Percentiles rank a stretch among this genome's conserved stretches.
These are phyloP conservation scores for Candida ortonii DNA, from an alignment of 805 yeast genomes.

Conservation along the genomic window DNA sequence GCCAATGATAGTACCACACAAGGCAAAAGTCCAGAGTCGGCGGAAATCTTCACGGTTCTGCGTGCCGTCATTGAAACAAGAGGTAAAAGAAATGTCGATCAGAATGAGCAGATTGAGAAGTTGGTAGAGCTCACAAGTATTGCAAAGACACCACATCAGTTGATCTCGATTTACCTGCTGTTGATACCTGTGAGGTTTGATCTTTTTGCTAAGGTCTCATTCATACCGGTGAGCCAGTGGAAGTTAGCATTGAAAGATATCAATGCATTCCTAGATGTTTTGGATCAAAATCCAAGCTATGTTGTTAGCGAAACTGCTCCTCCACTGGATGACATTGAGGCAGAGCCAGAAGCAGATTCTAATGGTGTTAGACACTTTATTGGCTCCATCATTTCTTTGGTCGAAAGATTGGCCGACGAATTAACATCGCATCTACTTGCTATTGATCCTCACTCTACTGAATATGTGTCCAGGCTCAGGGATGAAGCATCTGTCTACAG, in stretches of 20 bases:
- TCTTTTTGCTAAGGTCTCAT: constrained; percentile 59
- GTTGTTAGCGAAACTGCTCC: constrained; percentile 75
- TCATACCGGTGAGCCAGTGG: constrained; percentile 84
- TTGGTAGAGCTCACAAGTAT: constrained; percentile 61
- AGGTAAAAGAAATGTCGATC: constrained; percentile 93
- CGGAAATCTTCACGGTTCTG: constrained; percentile 65
- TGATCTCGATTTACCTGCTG: constrained; percentile 72
- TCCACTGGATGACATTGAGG: constrained; percentile 66
- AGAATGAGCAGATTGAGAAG: constrained; percentile 66
- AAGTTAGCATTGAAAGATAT: constrained; percentile 62
- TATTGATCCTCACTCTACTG: constrained; percentile 93
- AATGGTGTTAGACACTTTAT: constrained; percentile 71
- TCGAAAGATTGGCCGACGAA: constrained; percentile 95
- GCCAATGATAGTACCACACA: constrained; percentile 38
- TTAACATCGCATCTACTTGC: constrained; percentile 81
- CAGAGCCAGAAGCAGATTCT: constrained; percentile 61
- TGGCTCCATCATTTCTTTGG: constrained; percentile 82
- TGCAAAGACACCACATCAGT: constrained; percentile 63
- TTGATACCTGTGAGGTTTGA: constrained; percentile 89
- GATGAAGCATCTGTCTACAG: constrained; percentile 79
- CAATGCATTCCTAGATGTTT: constrained; percentile 55
- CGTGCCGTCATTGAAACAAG: constrained; percentile 79
- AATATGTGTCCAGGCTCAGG: constrained; percentile 83
- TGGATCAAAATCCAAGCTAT: constrained; percentile 63
- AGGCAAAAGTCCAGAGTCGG: constrained; percentile 25